Conservation (phyloP, 2,329 filamentous ascomycete species). For the Cryoendolithus antarcticus region DNA sequence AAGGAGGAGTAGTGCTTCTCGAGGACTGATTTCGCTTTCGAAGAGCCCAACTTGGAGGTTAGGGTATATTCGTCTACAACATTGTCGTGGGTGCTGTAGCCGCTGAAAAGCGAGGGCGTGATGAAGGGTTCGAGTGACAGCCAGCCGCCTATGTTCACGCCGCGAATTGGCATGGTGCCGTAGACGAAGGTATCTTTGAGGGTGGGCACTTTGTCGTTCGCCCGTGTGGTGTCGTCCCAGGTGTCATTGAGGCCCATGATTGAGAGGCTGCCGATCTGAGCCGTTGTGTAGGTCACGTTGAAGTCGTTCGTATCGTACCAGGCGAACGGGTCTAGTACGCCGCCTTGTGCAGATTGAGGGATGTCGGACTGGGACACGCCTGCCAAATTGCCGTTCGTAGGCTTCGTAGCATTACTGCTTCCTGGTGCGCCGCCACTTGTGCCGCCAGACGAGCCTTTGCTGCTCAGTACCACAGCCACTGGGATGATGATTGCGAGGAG, state of each 20-base stretch:
- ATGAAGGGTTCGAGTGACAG: constrained; percentile 90
- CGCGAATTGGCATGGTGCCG: constrained; percentile 64
- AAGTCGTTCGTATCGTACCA: constrained; percentile 88
- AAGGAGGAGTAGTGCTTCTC: constrained; percentile 89
- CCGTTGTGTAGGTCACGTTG: constrained; percentile 84
- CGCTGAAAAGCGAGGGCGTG: constrained; percentile 76
- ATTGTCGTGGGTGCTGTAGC: constrained; percentile 45
- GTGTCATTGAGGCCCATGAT: constrained; percentile 76
- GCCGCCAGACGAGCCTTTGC: constrained; percentile 24
- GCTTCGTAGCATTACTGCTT: constrained; percentile 18
- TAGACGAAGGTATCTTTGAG: constrained; percentile 72
- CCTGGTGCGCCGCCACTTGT: constrained; percentile 10
- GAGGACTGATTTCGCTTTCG: constrained; percentile 52
- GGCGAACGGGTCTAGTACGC: constrained; percentile 74
- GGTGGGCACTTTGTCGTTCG: constrained; percentile 69
- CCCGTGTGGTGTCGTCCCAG: constrained; percentile 71
- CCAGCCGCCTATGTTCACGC: constrained; percentile 91
- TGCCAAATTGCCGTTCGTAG: constrained; percentile 34
- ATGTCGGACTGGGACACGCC: constrained; percentile 32
- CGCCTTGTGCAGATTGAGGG: constrained; percentile 52
- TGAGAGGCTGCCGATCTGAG: constrained; percentile 73
- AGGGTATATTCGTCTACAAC: constrained; percentile 87
- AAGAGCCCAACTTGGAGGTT: constrained; percentile 53
- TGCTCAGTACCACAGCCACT: constrained; percentile 33
- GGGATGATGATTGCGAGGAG: constrained; percentile 36